Evolutionary conservation across 805 yeast species (phyloP).

Genomic region (Suhomyces faveliae): DNA sequence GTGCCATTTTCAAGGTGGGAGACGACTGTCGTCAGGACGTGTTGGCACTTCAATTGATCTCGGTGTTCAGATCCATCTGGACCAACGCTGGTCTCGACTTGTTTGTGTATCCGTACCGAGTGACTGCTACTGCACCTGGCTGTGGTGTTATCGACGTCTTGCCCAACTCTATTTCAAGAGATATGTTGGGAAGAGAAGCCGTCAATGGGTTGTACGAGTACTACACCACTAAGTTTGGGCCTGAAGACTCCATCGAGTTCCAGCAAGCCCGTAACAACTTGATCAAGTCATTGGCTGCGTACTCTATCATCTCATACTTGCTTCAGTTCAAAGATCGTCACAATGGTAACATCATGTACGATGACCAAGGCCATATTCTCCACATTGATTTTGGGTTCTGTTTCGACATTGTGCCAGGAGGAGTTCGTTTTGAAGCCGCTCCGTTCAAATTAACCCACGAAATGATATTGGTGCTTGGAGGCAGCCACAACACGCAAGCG

Average conservation of each 20-base stretch:
- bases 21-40: constrained; percentile 99
- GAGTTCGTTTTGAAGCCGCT: constrained; percentile 96
- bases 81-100: constrained; percentile 82
- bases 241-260: constrained; percentile 85
- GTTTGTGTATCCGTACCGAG: constrained; percentile 89
- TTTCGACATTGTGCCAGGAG: constrained; percentile 98
- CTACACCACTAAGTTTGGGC: constrained; percentile 88
- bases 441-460: constrained; percentile 96
- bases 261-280: constrained; percentile 91
- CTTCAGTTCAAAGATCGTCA: constrained; percentile 96
- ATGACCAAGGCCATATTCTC: constrained; percentile 88
- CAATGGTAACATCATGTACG: constrained; percentile 97
- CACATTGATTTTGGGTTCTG: constrained; percentile 99
- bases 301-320: constrained; percentile 85
- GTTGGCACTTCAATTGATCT: constrained; percentile 84
- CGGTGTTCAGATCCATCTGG: constrained; percentile 91
- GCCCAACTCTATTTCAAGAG: constrained; percentile 93
- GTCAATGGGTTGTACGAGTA: constrained; percentile 95
- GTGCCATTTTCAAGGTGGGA: constrained; percentile 98
- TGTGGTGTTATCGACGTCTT: constrained; percentile 98
- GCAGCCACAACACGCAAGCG: constrained; percentile 77
- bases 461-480: constrained; percentile 97
- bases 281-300: constrained; percentile 91
- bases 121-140: constrained; percentile 98
- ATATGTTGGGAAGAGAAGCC: constrained; percentile 98